phyloP scores from a whole-genome alignment of 768 basidiomycete genomes.

The Grammothele lineata region DNA sequence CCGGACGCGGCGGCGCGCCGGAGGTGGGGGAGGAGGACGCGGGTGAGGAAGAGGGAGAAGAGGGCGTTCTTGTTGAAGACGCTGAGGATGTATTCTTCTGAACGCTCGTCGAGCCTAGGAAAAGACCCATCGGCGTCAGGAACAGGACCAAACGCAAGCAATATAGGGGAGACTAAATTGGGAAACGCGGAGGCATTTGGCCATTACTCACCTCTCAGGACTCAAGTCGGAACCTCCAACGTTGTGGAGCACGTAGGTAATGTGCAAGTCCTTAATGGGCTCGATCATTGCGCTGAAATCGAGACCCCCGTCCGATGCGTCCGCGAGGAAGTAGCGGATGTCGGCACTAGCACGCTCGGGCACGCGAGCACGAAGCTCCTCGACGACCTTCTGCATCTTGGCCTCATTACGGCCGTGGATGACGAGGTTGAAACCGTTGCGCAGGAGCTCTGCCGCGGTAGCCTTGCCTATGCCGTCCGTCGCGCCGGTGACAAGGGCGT shows the following conservation, averaged over 20 bases:
- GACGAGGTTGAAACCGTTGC: conserved; percentile 26
- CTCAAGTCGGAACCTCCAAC: conserved; percentile 16
- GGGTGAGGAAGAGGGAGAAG: conserved; percentile 25
- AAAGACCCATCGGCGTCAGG: neutral
- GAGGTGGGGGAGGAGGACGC: conserved; percentile 25
- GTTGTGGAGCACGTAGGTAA: conserved; percentile 26
- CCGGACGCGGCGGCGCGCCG: conserved; percentile 18
- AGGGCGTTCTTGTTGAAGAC: conserved; percentile 18
- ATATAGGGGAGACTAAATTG: too few relatives aligned
- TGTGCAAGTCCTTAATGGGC: conserved; percentile 22
- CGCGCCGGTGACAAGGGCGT: conserved; percentile 26
- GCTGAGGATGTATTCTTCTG: conserved; percentile 13
- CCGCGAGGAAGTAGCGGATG: conserved; percentile 24
- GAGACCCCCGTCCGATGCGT: conserved; percentile 13
- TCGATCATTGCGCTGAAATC: conserved; percentile 18
- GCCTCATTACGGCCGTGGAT: conserved; percentile 24
- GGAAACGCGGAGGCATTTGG: neutral
- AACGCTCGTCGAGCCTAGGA: conserved; percentile 19
- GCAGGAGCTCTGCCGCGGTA: conserved; percentile 22
- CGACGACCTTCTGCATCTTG: conserved; percentile 22
- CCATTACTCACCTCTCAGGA: conserved; percentile 17
- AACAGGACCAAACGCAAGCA: neutral
- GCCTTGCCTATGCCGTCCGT: conserved; percentile 28
- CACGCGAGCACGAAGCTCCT: conserved; percentile 13
- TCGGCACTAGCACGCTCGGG: conserved; percentile 4